A percentile compares a stretch with the other conserved stretches of the same genome.
Evolutionary conservation across 495 filamentous ascomycete genomes (phyloP).

Genomic region (Penicillium flavigenum): DNA sequence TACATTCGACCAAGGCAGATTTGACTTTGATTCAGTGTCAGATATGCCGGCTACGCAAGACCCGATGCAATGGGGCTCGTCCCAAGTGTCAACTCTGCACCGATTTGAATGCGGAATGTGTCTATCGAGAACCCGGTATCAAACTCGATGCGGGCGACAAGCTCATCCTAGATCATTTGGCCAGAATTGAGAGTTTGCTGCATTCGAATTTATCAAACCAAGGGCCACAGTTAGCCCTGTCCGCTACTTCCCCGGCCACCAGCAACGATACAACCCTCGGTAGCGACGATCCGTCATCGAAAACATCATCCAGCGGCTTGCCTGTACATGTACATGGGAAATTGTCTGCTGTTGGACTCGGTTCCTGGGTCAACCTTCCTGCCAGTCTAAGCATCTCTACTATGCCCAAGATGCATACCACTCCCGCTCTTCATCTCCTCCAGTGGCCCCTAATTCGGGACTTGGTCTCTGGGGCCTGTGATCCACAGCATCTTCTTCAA

Average conservation of each 20-base stretch:
- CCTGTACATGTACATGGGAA: slow-evolving; percentile 51
- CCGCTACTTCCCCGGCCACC: slow-evolving; percentile 62
- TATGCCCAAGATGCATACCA: slow-evolving; percentile 81
- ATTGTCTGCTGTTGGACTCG: slow-evolving; percentile 64
- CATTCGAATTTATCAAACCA: slow-evolving; percentile 61
- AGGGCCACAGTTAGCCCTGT: slow-evolving; percentile 43
- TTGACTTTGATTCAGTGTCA: slow-evolving; percentile 58
- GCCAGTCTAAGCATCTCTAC: slow-evolving; percentile 67
- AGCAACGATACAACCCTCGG: slow-evolving; percentile 68
- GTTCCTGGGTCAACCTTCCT: slow-evolving; percentile 65
- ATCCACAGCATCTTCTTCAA: slow-evolving; percentile 74
- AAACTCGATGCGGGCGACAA: slow-evolving; percentile 86
- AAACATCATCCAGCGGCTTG: slow-evolving; percentile 32
- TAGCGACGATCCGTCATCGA: slow-evolving; percentile 59
- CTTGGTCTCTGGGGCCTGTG: slow-evolving; percentile 71
- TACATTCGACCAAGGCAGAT: not conserved
- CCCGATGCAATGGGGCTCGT: slow-evolving; percentile 77
- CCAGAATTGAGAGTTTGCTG: slow-evolving; percentile 72
- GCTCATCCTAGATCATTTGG: slow-evolving; percentile 74
- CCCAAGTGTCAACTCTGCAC: slow-evolving; percentile 82
- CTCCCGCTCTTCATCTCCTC: slow-evolving; percentile 71
- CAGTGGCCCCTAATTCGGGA: slow-evolving; percentile 80
- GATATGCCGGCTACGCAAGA: slow-evolving; percentile 80
- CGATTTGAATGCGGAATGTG: slow-evolving; percentile 77
- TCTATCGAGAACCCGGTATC: slow-evolving; percentile 82